These are phyloP conservation scores for Rhododendron mucronatum DNA, from an alignment of 148 eudicot species.

Conservation along the genomic window DNA sequence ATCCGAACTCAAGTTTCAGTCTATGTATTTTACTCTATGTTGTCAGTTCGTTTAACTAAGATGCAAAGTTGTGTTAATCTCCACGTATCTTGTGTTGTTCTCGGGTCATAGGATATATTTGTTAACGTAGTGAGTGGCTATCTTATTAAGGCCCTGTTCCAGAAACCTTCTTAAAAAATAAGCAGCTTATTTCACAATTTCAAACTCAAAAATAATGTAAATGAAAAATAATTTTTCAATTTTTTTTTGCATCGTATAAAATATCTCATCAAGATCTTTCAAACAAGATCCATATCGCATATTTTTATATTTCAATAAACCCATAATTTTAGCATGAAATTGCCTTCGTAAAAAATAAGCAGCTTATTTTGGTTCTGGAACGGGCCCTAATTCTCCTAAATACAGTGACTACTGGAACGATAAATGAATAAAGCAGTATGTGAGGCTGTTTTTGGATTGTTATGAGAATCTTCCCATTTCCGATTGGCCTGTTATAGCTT, in stretches of 20 bases:
- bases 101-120: background rate
- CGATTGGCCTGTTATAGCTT: background rate
- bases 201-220: no score
- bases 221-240: no score
- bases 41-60: background rate
- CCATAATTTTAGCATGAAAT: no score
- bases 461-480: background rate
- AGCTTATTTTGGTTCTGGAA: no score
- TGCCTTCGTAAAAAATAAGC: no score
- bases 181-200: no score
- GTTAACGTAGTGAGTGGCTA: background rate
- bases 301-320: no score
- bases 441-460: background rate
- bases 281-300: no score
- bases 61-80: background rate
- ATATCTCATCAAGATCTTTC: no score
- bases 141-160: background rate
- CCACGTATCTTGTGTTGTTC: background rate
- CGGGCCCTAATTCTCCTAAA: background rate
- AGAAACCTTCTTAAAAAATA: no score
- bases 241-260: no score
- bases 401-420: background rate
- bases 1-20: background rate
- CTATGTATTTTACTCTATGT: no score
- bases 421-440: background rate